phyloP scores from a whole-genome alignment of 768 basidiomycete species.

The Mycena vulgaris region DNA sequence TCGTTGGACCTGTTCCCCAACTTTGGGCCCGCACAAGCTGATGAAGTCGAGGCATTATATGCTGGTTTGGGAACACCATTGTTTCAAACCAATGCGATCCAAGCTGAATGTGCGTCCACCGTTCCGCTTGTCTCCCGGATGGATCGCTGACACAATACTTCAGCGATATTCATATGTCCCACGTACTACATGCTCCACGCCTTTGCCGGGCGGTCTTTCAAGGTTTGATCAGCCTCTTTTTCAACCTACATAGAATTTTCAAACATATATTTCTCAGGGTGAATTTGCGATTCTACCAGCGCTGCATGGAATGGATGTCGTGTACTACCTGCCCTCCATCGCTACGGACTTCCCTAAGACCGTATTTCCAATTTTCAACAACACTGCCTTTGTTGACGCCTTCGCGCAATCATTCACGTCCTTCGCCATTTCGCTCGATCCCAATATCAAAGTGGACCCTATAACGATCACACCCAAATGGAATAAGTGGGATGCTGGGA shows the following conservation, averaged over 20 bases:
- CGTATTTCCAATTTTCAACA: constrained; percentile 12
- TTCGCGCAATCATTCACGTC: constrained; percentile 37
- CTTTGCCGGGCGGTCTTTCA: constrained; percentile 45
- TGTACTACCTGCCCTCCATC: constrained; percentile 37
- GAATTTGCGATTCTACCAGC: constrained; percentile 27
- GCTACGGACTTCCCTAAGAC: not conserved
- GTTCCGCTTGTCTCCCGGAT: not conserved
- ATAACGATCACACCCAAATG: constrained; percentile 19
- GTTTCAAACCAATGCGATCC: not conserved
- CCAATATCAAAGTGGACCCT: constrained; percentile 7
- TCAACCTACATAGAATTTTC: not conserved
- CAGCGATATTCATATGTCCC: constrained; percentile 52
- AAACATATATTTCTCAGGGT: not conserved
- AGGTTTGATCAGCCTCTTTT: constrained; percentile 36
- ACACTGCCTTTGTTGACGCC: constrained; percentile 47
- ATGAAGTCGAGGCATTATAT: constrained; percentile 14
- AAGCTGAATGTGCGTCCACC: constrained; percentile 30
- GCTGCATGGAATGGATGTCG: constrained; percentile 42
- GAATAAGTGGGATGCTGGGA: not conserved
- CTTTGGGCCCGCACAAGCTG: not conserved
- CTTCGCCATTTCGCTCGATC: constrained; percentile 24
- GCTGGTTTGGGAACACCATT: constrained; percentile 11
- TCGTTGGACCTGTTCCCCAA: not conserved
- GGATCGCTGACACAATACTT: not conserved
- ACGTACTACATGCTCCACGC: constrained; percentile 45